Evolutionary conservation across 805 yeast species (phyloP).

Genomic region (Kodamaea fukazawae): DNA sequence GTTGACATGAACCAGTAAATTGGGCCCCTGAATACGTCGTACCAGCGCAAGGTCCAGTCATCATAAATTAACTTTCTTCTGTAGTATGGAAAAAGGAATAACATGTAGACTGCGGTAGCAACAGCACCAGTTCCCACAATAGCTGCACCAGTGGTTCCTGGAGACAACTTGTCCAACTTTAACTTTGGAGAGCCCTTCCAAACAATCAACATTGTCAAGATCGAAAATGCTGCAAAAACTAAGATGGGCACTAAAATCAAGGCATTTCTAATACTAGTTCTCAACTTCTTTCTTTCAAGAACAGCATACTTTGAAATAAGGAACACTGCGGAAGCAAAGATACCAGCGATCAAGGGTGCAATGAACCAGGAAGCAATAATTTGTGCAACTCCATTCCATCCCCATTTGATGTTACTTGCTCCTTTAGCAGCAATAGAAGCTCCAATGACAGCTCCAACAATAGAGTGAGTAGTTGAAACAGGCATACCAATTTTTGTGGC

Average conservation of each 20-base stretch:
- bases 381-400: constrained; percentile 70
- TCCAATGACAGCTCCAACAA: constrained; percentile 74
- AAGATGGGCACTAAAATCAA: constrained; percentile 57
- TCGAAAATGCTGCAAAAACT: constrained; percentile 57
- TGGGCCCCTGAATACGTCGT: constrained; percentile 59
- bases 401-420: constrained; percentile 61
- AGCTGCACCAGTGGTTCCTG: constrained; percentile 54
- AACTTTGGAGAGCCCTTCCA: constrained; percentile 80
- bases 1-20: constrained; percentile 49
- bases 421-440: constrained; percentile 74
- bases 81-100: constrained; percentile 60
- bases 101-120: constrained; percentile 48
- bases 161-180: constrained; percentile 50
- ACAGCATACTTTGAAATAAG: constrained; percentile 58
- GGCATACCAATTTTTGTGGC: constrained; percentile 72
- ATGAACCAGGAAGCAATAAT: constrained; percentile 79
- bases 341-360: constrained; percentile 71
- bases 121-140: constrained; percentile 65
- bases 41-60: constrained; percentile 66
- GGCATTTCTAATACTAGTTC: constrained; percentile 49
- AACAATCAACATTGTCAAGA: constrained; percentile 72
- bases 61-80: constrained; percentile 55
- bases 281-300: constrained; percentile 51
- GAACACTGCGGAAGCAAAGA: constrained; percentile 57
- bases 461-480: constrained; percentile 79